Conservation (phyloP, 225 moss, liverwort and hornwort genomes). For the Polytrichum commune region DNA sequence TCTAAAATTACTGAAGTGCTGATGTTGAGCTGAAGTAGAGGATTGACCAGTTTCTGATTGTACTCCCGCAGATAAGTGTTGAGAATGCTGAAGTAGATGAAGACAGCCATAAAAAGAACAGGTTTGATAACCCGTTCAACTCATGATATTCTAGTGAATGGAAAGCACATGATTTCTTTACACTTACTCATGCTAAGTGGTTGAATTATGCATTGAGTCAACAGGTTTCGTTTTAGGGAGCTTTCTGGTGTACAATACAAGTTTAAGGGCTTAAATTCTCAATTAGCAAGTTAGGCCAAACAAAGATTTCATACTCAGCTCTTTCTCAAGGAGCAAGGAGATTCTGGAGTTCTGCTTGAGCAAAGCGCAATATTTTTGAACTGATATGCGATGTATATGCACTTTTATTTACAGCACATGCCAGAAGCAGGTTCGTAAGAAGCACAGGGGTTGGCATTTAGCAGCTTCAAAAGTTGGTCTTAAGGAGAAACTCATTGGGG, state of each 20-base stretch:
- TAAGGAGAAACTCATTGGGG: not conserved
- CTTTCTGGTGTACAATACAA: not conserved
- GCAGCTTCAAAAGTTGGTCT: conserved; percentile 6
- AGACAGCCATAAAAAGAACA: too few relatives aligned
- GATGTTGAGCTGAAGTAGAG: too few relatives aligned
- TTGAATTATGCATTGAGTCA: not conserved
- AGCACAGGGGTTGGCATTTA: conserved; percentile 11
- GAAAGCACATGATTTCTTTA: too few relatives aligned
- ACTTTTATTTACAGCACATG: not conserved
- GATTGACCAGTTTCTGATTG: too few relatives aligned
- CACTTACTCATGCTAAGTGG: too few relatives aligned
- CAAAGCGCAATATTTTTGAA: not conserved
- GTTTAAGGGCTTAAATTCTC: not conserved
- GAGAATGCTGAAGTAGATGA: too few relatives aligned
- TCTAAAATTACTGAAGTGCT: too few relatives aligned
- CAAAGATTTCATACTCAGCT: not conserved
- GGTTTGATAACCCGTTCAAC: too few relatives aligned
- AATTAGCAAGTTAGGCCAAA: not conserved
- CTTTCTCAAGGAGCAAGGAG: not conserved
- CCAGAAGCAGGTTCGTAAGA: conserved; percentile 10
- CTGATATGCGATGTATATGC: not conserved
- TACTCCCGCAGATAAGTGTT: too few relatives aligned
- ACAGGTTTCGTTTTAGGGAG: not conserved
- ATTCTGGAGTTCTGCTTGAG: not conserved
- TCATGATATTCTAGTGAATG: too few relatives aligned